A percentile compares a stretch with the other conserved stretches of the same genome.
These are phyloP conservation scores for Colletotrichum sp. DNA, from an alignment of 2,329 filamentous ascomycete genomes.

Conservation along the genomic window DNA sequence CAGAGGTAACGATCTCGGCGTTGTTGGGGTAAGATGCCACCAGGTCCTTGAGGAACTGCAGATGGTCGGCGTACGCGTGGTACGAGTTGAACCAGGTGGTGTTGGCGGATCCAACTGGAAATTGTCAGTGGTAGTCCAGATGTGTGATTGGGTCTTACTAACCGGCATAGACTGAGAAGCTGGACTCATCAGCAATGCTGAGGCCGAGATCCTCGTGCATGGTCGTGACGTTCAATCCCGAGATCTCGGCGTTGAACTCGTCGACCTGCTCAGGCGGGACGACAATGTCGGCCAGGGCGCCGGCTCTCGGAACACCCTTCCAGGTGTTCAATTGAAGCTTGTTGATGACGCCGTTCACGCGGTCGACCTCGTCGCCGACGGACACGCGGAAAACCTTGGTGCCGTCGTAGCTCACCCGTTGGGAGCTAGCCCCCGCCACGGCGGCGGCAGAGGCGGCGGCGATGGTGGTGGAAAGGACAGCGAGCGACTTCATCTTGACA, in stretches of 20 bases:
- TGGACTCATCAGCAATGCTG: slow-evolving; percentile 39
- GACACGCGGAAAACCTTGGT: slow-evolving; percentile 50
- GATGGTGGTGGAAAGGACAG: slow-evolving; percentile 3
- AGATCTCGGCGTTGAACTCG: slow-evolving; percentile 35
- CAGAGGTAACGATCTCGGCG: slow-evolving; percentile 45
- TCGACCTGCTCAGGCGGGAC: slow-evolving; percentile 39
- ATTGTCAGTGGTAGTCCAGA: neutral
- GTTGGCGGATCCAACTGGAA: slow-evolving; percentile 20
- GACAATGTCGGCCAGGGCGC: slow-evolving; percentile 43
- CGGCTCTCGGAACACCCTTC: slow-evolving; percentile 39
- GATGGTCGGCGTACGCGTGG: slow-evolving; percentile 49
- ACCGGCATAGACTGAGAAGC: slow-evolving; percentile 32
- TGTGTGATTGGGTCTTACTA: neutral
- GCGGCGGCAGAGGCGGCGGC: slow-evolving; percentile 14
- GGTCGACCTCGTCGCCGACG: slow-evolving; percentile 34
- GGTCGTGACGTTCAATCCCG: slow-evolving; percentile 33
- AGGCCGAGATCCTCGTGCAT: slow-evolving; percentile 46
- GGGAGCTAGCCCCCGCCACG: neutral
- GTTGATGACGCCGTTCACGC: slow-evolving; percentile 36
- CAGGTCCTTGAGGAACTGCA: slow-evolving; percentile 44
- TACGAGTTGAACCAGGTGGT: slow-evolving; percentile 50
- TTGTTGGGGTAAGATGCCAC: slow-evolving; percentile 38
- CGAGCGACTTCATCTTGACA: slow-evolving; percentile 17
- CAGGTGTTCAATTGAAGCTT: slow-evolving; percentile 40
- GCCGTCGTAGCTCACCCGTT: slow-evolving; percentile 43